Conservation (phyloP, 2,329 filamentous ascomycete species). For the Cytospora piceae region DNA sequence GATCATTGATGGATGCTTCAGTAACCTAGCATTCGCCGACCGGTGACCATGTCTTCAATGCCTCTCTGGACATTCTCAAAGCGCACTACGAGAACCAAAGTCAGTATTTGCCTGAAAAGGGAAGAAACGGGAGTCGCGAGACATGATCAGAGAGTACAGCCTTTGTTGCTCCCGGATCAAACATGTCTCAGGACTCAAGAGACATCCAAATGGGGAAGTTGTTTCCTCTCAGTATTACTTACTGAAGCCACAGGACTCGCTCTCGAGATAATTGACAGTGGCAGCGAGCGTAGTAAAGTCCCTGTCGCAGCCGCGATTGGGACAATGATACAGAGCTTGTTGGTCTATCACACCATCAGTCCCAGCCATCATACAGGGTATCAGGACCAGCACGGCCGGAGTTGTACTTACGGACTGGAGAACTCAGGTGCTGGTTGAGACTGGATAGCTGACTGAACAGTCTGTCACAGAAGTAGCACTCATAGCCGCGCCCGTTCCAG, state of each 20-base stretch:
- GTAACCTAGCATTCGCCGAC: background rate
- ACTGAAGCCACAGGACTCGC: constrained; percentile 45
- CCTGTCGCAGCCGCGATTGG: constrained; percentile 38
- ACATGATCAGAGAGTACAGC: no score
- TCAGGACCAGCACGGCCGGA: background rate
- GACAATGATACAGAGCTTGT: constrained; percentile 47
- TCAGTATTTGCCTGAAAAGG: no score
- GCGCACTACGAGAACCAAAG: constrained; percentile 31
- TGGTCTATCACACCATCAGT: constrained; percentile 39
- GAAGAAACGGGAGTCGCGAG: no score
- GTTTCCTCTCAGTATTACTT: no score
- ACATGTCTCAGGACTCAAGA: no score
- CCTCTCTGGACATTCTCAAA: constrained; percentile 43
- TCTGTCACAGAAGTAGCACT: constrained; percentile 59
- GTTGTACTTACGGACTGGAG: constrained; percentile 51
- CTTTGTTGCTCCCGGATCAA: no score
- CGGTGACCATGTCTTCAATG: constrained; percentile 29
- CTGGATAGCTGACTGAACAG: constrained; percentile 41
- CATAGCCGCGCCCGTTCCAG: constrained; percentile 50
- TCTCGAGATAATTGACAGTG: constrained; percentile 49
- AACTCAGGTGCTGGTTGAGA: constrained; percentile 59
- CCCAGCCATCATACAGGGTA: no score
- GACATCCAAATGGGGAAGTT: no score
- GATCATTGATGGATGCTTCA: background rate
- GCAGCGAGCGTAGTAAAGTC: constrained; percentile 47